A percentile compares a stretch with the other conserved stretches of the same genome.
These are phyloP conservation scores for Epichloe scottii DNA, from an alignment of 2,329 filamentous ascomycete species.

Conservation along the genomic window DNA sequence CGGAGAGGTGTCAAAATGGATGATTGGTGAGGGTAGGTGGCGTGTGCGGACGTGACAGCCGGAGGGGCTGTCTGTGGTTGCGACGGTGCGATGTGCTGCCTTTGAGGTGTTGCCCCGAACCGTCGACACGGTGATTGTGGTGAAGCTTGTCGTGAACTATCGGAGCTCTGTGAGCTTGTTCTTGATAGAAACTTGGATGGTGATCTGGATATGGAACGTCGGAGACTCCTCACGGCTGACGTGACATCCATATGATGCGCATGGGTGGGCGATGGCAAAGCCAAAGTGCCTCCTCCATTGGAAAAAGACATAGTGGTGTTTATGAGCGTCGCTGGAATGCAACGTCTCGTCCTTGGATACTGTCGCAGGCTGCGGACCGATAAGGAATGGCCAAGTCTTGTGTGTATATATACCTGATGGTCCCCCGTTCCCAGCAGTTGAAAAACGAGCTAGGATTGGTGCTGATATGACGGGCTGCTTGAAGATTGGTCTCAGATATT, in stretches of 20 bases:
- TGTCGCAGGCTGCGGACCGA: slow-evolving; percentile 13
- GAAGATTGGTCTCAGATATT: not conserved
- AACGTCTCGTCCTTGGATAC: slow-evolving; percentile 12
- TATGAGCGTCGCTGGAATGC: slow-evolving; percentile 13
- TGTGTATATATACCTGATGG: not conserved
- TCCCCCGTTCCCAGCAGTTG: not conserved
- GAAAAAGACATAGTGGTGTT: slow-evolving; percentile 42
- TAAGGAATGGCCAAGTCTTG: slow-evolving; percentile 14
- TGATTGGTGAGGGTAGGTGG: slow-evolving; percentile 24
- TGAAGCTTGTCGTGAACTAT: slow-evolving; percentile 32
- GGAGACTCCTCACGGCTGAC: slow-evolving; percentile 67
- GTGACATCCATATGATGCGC: slow-evolving; percentile 73
- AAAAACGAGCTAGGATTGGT: not conserved
- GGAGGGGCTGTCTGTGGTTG: slow-evolving; percentile 24
- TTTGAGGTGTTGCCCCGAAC: slow-evolving; percentile 25
- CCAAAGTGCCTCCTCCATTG: slow-evolving; percentile 60
- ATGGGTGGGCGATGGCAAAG: slow-evolving; percentile 76
- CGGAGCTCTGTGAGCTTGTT: slow-evolving; percentile 33
- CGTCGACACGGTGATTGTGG: slow-evolving; percentile 41
- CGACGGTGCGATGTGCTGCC: slow-evolving; percentile 19
- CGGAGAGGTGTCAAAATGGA: slow-evolving; percentile 53
- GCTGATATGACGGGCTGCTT: not conserved
- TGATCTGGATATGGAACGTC: slow-evolving; percentile 83
- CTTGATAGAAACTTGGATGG: slow-evolving; percentile 71
- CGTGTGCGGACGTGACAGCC: slow-evolving; percentile 17